Percentiles rank a stretch among this genome's conserved stretches.
Evolutionary conservation across 805 yeast genomes (phyloP).

Genomic region (Kazachstania viticola): DNA sequence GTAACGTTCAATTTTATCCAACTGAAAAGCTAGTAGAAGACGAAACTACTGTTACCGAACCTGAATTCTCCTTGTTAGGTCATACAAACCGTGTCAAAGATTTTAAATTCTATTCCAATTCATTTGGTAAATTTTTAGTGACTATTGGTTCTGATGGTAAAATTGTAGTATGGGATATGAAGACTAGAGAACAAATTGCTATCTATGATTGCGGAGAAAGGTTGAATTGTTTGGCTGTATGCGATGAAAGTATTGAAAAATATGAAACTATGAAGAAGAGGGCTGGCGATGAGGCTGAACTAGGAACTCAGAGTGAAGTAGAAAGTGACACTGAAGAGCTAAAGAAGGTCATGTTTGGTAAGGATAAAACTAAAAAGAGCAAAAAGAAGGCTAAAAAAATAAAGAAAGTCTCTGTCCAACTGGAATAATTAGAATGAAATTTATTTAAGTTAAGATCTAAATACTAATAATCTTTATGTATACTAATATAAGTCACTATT

Average conservation of each 20-base stretch:
- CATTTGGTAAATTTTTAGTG: constrained; percentile 38
- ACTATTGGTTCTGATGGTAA: constrained; percentile 90
- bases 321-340: constrained; percentile 67
- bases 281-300: constrained; percentile 38
- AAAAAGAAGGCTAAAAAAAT: constrained; percentile 30
- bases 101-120: constrained; percentile 42
- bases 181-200: constrained; percentile 65
- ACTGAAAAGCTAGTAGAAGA: constrained; percentile 27
- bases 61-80: constrained; percentile 56
- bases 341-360: constrained; percentile 45
- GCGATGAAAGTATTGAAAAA: constrained; percentile 71
- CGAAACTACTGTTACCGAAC: constrained; percentile 22
- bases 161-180: constrained; percentile 80
- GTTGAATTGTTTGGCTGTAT: constrained; percentile 70
- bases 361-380: constrained; percentile 31
- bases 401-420: constrained; percentile 41
- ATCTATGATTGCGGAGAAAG: constrained; percentile 87
- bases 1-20: constrained; percentile 49
- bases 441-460: too few species aligned
- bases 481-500: too few species aligned
- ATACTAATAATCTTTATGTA: too few species aligned
- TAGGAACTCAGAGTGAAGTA: constrained; percentile 58
- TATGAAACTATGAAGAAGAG: constrained; percentile 56
- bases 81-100: constrained; percentile 83
- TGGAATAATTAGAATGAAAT: constrained; percentile 42